A percentile compares a stretch with the other conserved stretches of the same genome.
These are phyloP conservation scores for Komagataella pseudopastoris DNA, from an alignment of 805 yeast genomes.

Conservation along the genomic window DNA sequence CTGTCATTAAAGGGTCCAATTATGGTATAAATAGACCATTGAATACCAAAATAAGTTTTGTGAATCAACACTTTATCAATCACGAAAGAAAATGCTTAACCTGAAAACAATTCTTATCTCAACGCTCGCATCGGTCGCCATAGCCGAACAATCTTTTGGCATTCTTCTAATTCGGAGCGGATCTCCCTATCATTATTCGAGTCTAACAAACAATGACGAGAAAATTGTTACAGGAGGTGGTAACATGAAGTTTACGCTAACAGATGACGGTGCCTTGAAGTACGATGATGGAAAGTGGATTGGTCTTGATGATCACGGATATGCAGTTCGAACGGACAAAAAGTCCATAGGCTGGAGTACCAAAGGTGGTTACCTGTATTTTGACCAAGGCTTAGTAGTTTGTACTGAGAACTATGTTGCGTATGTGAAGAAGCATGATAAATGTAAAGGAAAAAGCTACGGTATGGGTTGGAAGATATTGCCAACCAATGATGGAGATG, in stretches of 20 bases:
- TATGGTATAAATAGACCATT: not conserved
- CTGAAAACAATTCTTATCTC: not conserved
- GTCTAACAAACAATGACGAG: slow-evolving; percentile 2
- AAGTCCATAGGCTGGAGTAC: not conserved
- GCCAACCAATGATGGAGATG: slow-evolving; percentile 8
- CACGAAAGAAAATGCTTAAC: not conserved
- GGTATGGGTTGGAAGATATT: not conserved
- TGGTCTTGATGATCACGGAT: not conserved
- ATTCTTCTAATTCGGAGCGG: not conserved
- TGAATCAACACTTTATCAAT: not conserved
- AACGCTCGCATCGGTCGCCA: not conserved
- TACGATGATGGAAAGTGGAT: not conserved
- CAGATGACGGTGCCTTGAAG: not conserved
- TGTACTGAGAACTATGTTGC: not conserved
- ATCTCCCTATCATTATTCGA: slow-evolving; percentile 1
- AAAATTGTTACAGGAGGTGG: not conserved
- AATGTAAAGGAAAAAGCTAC: not conserved
- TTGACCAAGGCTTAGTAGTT: not conserved
- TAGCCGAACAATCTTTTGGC: not conserved
- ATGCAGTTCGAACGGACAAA: not conserved
- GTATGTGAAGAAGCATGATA: not conserved
- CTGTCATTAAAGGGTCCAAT: not conserved
- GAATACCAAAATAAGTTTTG: not conserved
- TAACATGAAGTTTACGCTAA: not conserved
- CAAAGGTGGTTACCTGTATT: not conserved